Evolutionary conservation across 495 filamentous ascomycete species (phyloP).

Genomic region (Margaritispora aquatica): DNA sequence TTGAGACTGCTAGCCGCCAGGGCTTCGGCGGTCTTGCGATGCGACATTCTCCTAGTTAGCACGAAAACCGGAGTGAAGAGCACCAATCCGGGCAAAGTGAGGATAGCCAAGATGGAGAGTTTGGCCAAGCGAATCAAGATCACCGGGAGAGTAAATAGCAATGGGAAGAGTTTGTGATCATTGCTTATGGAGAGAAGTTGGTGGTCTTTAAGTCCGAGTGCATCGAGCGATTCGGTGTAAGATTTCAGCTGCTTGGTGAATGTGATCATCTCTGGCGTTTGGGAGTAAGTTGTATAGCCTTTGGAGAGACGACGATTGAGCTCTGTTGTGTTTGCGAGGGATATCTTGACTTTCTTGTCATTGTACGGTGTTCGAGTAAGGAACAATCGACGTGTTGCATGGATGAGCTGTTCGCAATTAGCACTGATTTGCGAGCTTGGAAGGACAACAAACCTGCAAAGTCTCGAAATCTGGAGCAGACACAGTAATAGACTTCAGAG

Average conservation of each 20-base stretch:
- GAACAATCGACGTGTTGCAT: slow-evolving; percentile 10
- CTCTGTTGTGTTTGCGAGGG: slow-evolving; percentile 4
- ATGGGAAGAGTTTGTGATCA: slow-evolving; percentile 1
- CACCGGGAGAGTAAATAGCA: background rate
- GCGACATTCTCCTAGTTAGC: background rate
- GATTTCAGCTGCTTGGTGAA: background rate
- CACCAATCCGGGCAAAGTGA: slow-evolving; percentile 6
- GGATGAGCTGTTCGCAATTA: slow-evolving; percentile 10
- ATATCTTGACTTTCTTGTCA: slow-evolving; percentile 1
- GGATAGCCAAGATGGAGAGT: slow-evolving; percentile 5
- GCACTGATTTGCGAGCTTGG: background rate
- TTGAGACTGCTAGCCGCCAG: slow-evolving; percentile 15
- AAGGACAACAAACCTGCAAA: slow-evolving; percentile 50
- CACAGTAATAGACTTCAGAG: slow-evolving; percentile 78
- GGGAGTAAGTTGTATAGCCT: slow-evolving; percentile 5
- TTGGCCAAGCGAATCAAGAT: slow-evolving; percentile 5
- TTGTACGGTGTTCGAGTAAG: background rate
- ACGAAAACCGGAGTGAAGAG: slow-evolving; percentile 16
- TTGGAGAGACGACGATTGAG: slow-evolving; percentile 11
- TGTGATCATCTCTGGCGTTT: background rate
- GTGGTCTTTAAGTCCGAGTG: slow-evolving; percentile 13
- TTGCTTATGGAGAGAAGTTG: background rate
- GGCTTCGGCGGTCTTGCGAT: slow-evolving; percentile 8
- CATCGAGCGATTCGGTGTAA: background rate
- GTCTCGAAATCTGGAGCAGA: slow-evolving; percentile 92